A percentile compares a stretch with the other conserved stretches of the same genome.
phyloP scores from a whole-genome alignment of 2,329 filamentous ascomycete species.

The Paracamarosporium sp. region DNA sequence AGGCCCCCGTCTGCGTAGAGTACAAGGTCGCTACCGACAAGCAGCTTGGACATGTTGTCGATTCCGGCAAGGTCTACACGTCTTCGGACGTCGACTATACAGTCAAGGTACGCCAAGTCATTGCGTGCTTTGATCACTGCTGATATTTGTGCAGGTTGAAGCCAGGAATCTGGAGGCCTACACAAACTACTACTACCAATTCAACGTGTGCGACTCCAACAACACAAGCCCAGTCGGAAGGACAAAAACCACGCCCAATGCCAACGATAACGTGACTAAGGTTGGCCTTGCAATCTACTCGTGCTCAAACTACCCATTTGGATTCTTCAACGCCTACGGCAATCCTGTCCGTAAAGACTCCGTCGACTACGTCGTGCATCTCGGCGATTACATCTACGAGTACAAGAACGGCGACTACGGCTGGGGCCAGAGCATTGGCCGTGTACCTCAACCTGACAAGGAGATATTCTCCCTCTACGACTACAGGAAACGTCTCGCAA shows the following conservation, averaged over 20 bases:
- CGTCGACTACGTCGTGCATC: conserved; percentile 50
- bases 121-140: conserved; percentile 1
- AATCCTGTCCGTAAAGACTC: conserved; percentile 47
- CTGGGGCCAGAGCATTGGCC: conserved; percentile 40
- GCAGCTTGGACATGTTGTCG: conserved; percentile 57
- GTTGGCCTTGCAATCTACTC: conserved; percentile 74
- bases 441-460: conserved; percentile 41
- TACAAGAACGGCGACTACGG: conserved; percentile 47
- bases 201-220: conserved; percentile 69
- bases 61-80: conserved; percentile 69
- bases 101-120: conserved; percentile 61
- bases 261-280: conserved; percentile 62
- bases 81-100: conserved; percentile 79
- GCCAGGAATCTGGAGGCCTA: conserved; percentile 67
- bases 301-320: conserved; percentile 63
- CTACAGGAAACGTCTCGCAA: conserved; percentile 51
- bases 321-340: conserved; percentile 59
- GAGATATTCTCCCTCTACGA: conserved; percentile 53
- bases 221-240: conserved; percentile 68
- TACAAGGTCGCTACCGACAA: conserved; percentile 65
- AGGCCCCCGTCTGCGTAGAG: conserved; percentile 70
- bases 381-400: conserved; percentile 55
- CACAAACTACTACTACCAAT: conserved; percentile 74
- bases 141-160: conserved; percentile 60
- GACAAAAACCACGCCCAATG: conserved; percentile 72